phyloP scores from a whole-genome alignment of 2,329 filamentous ascomycete species.

The Escovopsis sp. region DNA sequence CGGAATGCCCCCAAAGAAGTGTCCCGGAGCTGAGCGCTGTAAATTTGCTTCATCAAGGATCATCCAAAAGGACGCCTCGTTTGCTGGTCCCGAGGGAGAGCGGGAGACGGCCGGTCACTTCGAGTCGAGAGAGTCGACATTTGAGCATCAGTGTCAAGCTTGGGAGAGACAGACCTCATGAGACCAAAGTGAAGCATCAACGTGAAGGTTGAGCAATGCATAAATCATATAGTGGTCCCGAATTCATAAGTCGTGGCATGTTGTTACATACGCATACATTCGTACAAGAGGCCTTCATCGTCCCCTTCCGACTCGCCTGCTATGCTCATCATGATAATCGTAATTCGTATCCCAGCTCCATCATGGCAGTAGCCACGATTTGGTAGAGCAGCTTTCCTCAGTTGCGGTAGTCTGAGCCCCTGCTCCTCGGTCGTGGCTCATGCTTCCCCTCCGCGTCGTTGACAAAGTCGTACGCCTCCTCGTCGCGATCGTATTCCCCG shows the following conservation, averaged over 20 bases:
- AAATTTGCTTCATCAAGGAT: too few relatives aligned
- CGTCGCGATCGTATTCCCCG: slow-evolving; percentile 3
- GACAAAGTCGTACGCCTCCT: background rate
- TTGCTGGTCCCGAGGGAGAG: too few relatives aligned
- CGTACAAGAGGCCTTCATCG: too few relatives aligned
- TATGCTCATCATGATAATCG: background rate
- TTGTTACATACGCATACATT: too few relatives aligned
- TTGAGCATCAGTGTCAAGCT: too few relatives aligned
- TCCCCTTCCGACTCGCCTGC: background rate
- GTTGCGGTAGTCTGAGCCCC: background rate
- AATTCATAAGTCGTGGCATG: too few relatives aligned
- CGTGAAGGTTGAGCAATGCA: too few relatives aligned
- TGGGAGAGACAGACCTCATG: too few relatives aligned
- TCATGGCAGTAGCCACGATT: background rate
- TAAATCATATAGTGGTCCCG: too few relatives aligned
- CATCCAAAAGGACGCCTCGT: background rate
- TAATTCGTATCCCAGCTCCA: background rate
- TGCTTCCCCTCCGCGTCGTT: background rate
- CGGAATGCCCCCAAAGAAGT: background rate
- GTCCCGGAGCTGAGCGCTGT: background rate
- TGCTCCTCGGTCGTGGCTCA: background rate
- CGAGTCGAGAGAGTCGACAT: too few relatives aligned
- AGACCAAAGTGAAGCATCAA: too few relatives aligned
- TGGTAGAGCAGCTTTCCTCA: background rate
- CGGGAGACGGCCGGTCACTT: too few relatives aligned